Conservation (phyloP, 345 rosid species). For the Ailanthus altissimus region DNA sequence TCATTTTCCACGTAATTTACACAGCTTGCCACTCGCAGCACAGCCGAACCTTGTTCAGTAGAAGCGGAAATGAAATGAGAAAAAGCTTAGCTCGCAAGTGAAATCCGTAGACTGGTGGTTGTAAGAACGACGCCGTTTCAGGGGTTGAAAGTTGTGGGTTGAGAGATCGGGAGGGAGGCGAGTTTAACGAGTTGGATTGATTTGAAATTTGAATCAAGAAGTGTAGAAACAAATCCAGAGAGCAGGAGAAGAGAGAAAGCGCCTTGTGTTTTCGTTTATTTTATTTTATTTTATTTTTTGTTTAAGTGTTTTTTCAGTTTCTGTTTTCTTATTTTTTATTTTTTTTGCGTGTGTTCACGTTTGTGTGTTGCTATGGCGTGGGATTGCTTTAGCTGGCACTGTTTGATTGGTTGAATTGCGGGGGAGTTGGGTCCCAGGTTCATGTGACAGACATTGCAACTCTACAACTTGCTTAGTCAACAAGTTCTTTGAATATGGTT, state of each 20-base stretch:
- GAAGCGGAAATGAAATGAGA: neutral
- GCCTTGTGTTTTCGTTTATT: neutral
- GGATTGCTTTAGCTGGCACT: neutral
- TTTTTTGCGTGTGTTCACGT: neutral
- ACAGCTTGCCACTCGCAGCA: neutral
- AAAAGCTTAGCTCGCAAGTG: neutral
- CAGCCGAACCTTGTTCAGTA: conserved; percentile 6
- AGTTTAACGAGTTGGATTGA: neutral
- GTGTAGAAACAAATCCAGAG: neutral
- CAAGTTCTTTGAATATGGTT: neutral
- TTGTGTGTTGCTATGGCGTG: neutral
- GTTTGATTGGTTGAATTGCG: neutral
- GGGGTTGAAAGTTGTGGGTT: neutral
- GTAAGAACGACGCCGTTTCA: neutral
- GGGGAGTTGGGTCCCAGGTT: conserved; percentile 2
- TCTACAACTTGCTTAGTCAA: neutral
- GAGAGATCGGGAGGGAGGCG: neutral
- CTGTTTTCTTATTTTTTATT: neutral
- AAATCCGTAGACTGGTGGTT: neutral
- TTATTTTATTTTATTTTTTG: no score
- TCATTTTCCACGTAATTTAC: conserved; percentile 26
- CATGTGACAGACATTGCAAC: neutral
- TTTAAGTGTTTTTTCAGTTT: neutral
- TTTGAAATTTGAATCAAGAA: neutral
- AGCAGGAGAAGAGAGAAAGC: neutral